Evolutionary conservation across 2,329 filamentous ascomycete genomes (phyloP), one percentile per base, ranked within the genome.

Genomic region (Fusarium falciforme): DNA sequence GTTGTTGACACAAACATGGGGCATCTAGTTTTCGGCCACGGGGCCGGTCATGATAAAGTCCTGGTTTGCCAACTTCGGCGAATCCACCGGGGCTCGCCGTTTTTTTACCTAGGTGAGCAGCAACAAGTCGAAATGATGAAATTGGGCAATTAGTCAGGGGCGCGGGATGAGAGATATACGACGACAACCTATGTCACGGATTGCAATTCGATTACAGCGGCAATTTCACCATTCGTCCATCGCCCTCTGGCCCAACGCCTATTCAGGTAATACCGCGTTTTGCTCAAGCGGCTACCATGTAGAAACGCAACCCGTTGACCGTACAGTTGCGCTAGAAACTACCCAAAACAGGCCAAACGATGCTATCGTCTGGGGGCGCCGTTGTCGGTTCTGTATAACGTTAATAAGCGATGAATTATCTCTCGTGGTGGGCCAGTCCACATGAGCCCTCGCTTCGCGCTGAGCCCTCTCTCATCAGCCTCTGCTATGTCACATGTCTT

Each of bases 161-260:
- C 36, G 52, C n/a, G 61, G 66, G 58, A 65, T 67, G 47, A 59
- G 38, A 71, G 73, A 76, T 71, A 74, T 47, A 66, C 60, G 6
- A 10, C 27, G 40, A 42, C 60, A 20, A 33, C 47, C 60, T 64
- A 61, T 67, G 65, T 70, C 72, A 72, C 52, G 40, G 58, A 70
- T 68, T 77, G 64, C 49, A 62, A 78, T 74, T 72, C 58, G 49
- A 72, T 75, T 76, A 72, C 74, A 55, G 36, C 61, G 44, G 10
- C 36, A 67, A 67, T 70, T 54, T 25, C 42, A 47, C 66, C 52
- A 66, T 70, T 64, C 66, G 60, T 63, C 62, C 71, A 36, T 31
- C 29, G 20, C 55, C 57, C 27, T 29, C 16, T 35, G 49, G 12
- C 20, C 16, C 55, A 63, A 33, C 31, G 58, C 68, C 60, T 35